Base-by-base conservation (phyloP, 306 rosid genomes). In the Acacia confusa region DNA sequence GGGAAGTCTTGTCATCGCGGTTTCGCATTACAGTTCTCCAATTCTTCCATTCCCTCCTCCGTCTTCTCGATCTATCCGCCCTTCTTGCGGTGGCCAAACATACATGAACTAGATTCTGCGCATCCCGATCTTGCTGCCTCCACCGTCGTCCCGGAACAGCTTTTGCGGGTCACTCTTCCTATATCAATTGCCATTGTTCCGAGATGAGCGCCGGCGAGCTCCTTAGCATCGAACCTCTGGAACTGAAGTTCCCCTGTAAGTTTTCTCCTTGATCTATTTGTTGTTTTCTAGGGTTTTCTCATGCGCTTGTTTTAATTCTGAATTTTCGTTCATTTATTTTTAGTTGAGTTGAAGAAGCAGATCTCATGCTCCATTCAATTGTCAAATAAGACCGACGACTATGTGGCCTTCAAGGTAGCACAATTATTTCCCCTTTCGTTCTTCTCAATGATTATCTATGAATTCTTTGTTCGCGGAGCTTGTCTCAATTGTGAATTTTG, bases 261-360 rank as follows among this genome's bases (percentile, higher is more conserved):
- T 87, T 43, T 30, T 68, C 2, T 24, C 27, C 40, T 43, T 63
- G 90, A 78, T 88, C 90, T 85, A 60, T 65, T 60, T 64, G 40
- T 61, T 53, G 57, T 85, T 72, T 74, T 79, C 24, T 69, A 52
- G 74, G 84, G 73, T 87, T 88, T 65, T 78, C 38, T 9, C 17
- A 24, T 40, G 2, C 84, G 38, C 70, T 16, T 79, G 1, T 73
- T 70, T 68, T 78, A 1, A n/a, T 70, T 68, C 65, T 28, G 11
- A 24, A 16, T 48, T 77, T 22, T 27, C 20, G 13, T 38, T 27
- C 6, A 1, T 19, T 34, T 52, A 0, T 32, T 74, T 58, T 82
- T 34, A 95, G 99, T 95, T 86, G 98, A 95, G 89, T 84, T 95
- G 86, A 95, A 86, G 96, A 95, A 90, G 92, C 98, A 93, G 99